Evolutionary conservation across 345 rosid species (phyloP).

Genomic region (Fremontodendron californicum): DNA sequence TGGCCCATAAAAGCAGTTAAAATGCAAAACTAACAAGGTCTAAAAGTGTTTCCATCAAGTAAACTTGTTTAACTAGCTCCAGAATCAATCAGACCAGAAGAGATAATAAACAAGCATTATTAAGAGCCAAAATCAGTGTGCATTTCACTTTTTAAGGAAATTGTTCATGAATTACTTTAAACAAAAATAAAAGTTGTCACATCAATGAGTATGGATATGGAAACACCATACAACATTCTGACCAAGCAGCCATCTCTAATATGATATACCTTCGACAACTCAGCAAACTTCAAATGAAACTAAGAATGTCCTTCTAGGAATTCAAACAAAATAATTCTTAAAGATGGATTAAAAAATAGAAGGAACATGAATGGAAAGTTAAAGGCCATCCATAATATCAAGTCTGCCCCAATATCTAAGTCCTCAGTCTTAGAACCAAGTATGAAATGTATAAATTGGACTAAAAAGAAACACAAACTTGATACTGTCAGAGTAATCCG

Average conservation of each 20-base stretch:
- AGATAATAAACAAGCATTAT: background rate
- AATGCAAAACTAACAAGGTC: slow-evolving; percentile 4
- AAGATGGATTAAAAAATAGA: background rate
- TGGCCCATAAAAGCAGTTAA: slow-evolving; percentile 2
- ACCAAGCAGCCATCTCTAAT: background rate
- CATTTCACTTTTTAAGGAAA: background rate
- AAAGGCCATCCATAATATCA: background rate
- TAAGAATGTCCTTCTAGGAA: background rate
- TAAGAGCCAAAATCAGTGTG: background rate
- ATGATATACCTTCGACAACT: background rate
- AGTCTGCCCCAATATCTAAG: background rate
- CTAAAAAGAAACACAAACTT: background rate
- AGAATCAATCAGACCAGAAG: background rate
- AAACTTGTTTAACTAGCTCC: background rate
- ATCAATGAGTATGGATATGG: background rate
- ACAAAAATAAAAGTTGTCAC: background rate
- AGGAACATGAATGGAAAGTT: background rate
- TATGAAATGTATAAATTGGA: background rate
- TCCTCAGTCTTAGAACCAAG: background rate
- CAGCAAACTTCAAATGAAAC: background rate
- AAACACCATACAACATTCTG: background rate
- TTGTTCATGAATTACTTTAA: background rate
- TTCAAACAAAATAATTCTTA: background rate
- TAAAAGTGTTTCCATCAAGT: background rate
- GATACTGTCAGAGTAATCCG: background rate